Conservation (phyloP, 257 asterid species). For the Solanum sitiens region DNA sequence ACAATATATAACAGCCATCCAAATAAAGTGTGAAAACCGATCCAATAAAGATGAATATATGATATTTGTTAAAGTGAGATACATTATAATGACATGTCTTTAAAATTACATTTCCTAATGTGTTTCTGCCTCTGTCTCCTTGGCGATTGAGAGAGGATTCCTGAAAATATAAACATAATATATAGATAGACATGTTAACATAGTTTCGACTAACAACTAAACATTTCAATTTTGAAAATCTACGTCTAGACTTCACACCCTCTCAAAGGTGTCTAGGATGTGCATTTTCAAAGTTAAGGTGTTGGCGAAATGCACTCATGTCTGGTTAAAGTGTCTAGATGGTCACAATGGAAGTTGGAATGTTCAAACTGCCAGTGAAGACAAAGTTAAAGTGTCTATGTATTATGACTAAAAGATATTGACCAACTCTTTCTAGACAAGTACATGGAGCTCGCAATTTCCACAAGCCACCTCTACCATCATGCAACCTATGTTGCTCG, state of each 20-base stretch:
- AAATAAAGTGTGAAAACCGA: fast-evolving
- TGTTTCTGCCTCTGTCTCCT: background rate
- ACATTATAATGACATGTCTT: background rate
- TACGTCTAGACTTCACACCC: background rate
- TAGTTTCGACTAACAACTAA: background rate
- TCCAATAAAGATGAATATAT: background rate
- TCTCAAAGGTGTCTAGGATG: background rate
- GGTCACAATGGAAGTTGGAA: background rate
- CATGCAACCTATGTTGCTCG: background rate
- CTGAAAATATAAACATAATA: background rate
- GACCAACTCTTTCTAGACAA: background rate
- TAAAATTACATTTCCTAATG: background rate
- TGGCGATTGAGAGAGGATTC: background rate
- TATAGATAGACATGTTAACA: background rate
- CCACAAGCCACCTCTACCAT: background rate
- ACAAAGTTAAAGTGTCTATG: background rate
- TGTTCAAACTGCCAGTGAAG: background rate
- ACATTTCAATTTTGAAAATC: background rate
- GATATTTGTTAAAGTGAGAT: background rate
- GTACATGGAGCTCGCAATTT: background rate
- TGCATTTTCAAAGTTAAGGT: background rate
- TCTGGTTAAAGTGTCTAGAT: background rate
- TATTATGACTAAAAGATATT: background rate
- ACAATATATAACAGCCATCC: no score
- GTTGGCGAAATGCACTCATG: background rate